A percentile compares a stretch with the other conserved stretches of the same genome.
Evolutionary conservation across 2,329 filamentous ascomycete species (phyloP).

Genomic region (Diplodia intermedia): DNA sequence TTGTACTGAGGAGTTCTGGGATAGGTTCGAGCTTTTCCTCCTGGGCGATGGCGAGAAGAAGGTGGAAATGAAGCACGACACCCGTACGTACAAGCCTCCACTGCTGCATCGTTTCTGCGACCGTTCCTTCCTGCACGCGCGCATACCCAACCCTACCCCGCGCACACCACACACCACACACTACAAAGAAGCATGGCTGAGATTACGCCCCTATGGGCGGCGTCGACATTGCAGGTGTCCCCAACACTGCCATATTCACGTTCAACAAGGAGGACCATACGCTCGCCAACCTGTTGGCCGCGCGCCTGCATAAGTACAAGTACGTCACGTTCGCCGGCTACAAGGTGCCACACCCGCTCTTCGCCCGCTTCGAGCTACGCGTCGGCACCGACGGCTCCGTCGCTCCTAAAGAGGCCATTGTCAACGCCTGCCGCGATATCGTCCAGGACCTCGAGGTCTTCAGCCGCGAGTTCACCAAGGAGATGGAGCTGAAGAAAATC

Average conservation of each 20-base stretch:
- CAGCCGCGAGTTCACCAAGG: conserved; percentile 87
- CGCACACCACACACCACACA: background rate
- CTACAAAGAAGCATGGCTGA: background rate
- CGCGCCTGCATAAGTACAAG: conserved; percentile 82
- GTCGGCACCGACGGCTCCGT: conserved; percentile 90
- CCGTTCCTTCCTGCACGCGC: background rate
- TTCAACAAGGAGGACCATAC: conserved; percentile 98
- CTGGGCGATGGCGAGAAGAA: conserved; percentile 91
- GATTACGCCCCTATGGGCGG: background rate
- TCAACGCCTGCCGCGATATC: conserved; percentile 80
- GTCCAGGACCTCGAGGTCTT: conserved; percentile 81
- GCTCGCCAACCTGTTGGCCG: conserved; percentile 85
- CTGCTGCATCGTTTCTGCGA: background rate
- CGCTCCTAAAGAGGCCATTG: conserved; percentile 86
- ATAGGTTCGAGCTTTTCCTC: conserved; percentile 91
- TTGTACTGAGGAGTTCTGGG: conserved; percentile 34
- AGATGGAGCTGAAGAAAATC: conserved; percentile 89
- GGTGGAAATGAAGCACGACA: conserved; percentile 85
- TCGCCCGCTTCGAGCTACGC: conserved; percentile 69
- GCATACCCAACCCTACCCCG: background rate
- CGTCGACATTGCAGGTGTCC: conserved; percentile 68
- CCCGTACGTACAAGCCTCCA: conserved; percentile 67
- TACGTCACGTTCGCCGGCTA: conserved; percentile 92
- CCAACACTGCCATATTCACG: conserved; percentile 93
- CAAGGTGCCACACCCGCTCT: conserved; percentile 65